Base-by-base conservation (phyloP, 2,329 filamentous ascomycete species). In the Ceratocystis cacaofunesta region DNA sequence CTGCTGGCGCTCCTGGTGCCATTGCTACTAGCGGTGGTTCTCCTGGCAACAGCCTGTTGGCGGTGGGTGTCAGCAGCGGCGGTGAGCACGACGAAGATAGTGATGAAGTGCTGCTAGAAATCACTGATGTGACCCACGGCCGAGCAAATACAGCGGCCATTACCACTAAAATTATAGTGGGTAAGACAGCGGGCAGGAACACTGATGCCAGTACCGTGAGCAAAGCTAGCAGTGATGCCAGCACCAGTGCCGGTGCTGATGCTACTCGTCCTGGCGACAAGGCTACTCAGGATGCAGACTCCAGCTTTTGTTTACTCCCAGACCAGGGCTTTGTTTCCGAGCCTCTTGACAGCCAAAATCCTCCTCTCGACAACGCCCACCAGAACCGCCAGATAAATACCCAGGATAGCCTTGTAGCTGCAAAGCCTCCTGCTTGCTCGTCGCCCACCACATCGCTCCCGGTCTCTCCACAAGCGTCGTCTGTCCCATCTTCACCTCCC, bases 241-340 rank as follows among this genome's bases (percentile, higher is more conserved):
- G 7, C 17, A 17, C 44, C 44, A 1, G 7, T 48, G 46, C 15
- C 7, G 48, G 19, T 52, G 17, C n/a, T 22, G 19, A 25, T 12
- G 36, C 36, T 41, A 12, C 3, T 41, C 10, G 36, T 41, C 36
- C 15, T 41, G 36, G 36, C 12, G 22, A 52, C 48, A 25, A 52
- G 19, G 22, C 48, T 41, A 41, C 10, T 52, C 48, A 28, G 32
- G 32, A 75, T 70, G 71, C 72, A 70, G 76, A 76, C 73, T 74
- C 75, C 70, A 72, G 74, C 71, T 74, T 76, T 75, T 78, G 76
- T 78, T 78, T 78, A 78, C 75, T 74, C 67, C 48, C 10, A 25
- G 48, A 52, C 6, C 22, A 25, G 48, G 48, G 19, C 48, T 25
- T 12, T 52, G 48, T 52, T 52, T 52, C 48, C 19, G 22, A 52